These are phyloP conservation scores for Crithidia brevicula DNA, from an alignment of 208 protist genomes.

Conservation along the genomic window DNA sequence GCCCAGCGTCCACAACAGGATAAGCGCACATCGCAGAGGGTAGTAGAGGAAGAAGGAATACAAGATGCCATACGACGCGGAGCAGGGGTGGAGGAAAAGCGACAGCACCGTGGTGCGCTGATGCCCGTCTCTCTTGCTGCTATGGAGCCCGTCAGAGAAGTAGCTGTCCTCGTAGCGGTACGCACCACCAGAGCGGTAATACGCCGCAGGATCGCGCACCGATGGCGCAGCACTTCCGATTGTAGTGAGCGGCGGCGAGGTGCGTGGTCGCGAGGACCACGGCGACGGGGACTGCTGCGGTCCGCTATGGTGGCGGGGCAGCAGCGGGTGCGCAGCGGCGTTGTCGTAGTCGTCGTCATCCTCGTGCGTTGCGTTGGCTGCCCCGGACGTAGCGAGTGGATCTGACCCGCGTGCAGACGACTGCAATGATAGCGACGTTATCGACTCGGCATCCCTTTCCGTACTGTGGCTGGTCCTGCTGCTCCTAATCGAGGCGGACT, in stretches of 20 bases:
- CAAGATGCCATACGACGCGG: slow-evolving; percentile 6
- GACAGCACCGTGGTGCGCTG: slow-evolving; percentile 22
- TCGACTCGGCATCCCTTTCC: slow-evolving; percentile 1
- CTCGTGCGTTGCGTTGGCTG: neutral
- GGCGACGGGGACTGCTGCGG: slow-evolving; percentile 6
- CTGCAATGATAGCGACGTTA: slow-evolving; percentile 19
- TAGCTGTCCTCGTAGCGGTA: slow-evolving; percentile 23
- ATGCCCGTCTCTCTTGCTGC: slow-evolving; percentile 3
- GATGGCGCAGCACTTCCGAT: neutral
- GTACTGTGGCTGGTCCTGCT: neutral
- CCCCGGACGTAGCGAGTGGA: slow-evolving; percentile 2
- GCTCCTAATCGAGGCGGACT: neutral
- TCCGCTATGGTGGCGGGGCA: slow-evolving; percentile 20
- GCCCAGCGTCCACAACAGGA: slow-evolving; percentile 35
- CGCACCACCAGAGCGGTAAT: slow-evolving; percentile 4
- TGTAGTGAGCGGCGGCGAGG: neutral
- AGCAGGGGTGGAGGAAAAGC: slow-evolving; percentile 38
- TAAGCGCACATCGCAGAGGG: slow-evolving; percentile 20
- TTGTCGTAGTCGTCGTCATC: slow-evolving; percentile 1
- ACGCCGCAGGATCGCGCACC: neutral
- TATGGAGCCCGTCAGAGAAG: slow-evolving; percentile 25
- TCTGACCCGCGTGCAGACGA: slow-evolving; percentile 28
- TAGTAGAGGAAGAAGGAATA: slow-evolving; percentile 19
- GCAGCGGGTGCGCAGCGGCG: slow-evolving; percentile 26
- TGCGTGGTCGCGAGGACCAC: slow-evolving; percentile 2